phyloP scores from a whole-genome alignment of 1,284 basidiomycete species.

The Laetiporus sulphureus region DNA sequence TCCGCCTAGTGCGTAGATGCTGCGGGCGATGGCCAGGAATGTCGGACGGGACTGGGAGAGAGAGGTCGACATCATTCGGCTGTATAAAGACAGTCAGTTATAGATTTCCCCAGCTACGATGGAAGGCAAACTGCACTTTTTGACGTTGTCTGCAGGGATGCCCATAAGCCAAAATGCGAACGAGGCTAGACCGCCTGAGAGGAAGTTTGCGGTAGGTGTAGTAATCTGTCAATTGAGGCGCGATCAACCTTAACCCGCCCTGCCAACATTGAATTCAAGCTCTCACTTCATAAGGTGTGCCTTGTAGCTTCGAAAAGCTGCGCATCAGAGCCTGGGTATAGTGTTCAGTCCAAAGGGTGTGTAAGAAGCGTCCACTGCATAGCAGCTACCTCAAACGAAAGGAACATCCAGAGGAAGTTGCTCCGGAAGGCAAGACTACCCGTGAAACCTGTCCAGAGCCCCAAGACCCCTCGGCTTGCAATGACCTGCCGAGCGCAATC shows the following conservation, averaged over 20 bases:
- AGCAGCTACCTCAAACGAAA: slow-evolving; percentile 56
- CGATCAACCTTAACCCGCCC: no score
- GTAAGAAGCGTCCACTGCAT: no score
- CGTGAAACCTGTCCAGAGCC: slow-evolving; percentile 62
- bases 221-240: slow-evolving; percentile 38
- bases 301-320: slow-evolving; percentile 40
- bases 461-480: slow-evolving; percentile 44
- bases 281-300: slow-evolving; percentile 48
- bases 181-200: slow-evolving; percentile 60
- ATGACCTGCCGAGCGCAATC: slow-evolving; percentile 54
- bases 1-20: slow-evolving; percentile 46
- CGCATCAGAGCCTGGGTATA: slow-evolving; percentile 54
- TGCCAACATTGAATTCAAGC: no score
- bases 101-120: slow-evolving; percentile 2
- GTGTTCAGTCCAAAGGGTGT: no score
- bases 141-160: slow-evolving; percentile 74
- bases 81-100: slow-evolving; percentile 15
- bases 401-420: slow-evolving; percentile 68
- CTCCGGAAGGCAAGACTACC: slow-evolving; percentile 56
- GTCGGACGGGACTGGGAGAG: slow-evolving; percentile 39
- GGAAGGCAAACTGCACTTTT: slow-evolving; percentile 45
- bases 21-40: slow-evolving; percentile 39
- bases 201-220: slow-evolving; percentile 59
- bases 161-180: slow-evolving; percentile 64
- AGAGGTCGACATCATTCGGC: slow-evolving; percentile 56